These are phyloP conservation scores for Colletotrichum sp. DNA, from an alignment of 2,329 filamentous ascomycete species.

Conservation along the genomic window DNA sequence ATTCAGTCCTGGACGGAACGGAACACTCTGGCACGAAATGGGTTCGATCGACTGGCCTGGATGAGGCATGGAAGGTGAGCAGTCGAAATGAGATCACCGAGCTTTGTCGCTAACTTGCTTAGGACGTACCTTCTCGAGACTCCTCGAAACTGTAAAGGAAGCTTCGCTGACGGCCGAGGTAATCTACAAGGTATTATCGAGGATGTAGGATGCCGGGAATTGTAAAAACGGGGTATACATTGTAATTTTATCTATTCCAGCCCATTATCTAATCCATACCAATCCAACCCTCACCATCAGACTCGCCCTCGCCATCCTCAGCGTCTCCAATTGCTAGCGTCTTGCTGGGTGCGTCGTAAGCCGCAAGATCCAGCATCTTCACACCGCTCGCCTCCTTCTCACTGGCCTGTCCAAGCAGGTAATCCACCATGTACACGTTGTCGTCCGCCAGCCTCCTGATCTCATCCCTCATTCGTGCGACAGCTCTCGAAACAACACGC, in stretches of 20 bases:
- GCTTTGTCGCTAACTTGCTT: not conserved
- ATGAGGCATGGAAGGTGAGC: constrained; percentile 66
- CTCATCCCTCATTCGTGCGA: constrained; percentile 81
- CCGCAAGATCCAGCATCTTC: constrained; percentile 27
- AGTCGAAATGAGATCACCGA: not conserved
- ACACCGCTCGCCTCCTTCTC: constrained; percentile 20
- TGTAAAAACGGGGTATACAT: constrained; percentile 22
- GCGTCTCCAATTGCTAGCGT: constrained; percentile 3
- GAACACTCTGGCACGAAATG: constrained; percentile 53
- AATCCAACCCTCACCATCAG: constrained; percentile 51
- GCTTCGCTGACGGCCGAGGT: not conserved
- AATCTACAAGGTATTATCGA: too few relatives aligned
- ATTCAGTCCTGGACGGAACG: constrained; percentile 68
- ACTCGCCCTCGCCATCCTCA: constrained; percentile 37
- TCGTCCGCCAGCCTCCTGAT: constrained; percentile 84
- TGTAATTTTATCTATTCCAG: constrained; percentile 43
- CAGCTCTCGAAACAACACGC: constrained; percentile 79
- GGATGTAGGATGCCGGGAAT: not conserved
- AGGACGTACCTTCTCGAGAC: constrained; percentile 15
- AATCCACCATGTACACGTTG: constrained; percentile 89
- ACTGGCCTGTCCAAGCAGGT: constrained; percentile 64
- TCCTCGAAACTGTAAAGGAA: constrained; percentile 5
- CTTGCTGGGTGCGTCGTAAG: constrained; percentile 15
- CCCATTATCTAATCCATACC: constrained; percentile 49
- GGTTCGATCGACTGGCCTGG: constrained; percentile 67